Base-by-base conservation (phyloP, 345 rosid species). In the Lepidium africanum region DNA sequence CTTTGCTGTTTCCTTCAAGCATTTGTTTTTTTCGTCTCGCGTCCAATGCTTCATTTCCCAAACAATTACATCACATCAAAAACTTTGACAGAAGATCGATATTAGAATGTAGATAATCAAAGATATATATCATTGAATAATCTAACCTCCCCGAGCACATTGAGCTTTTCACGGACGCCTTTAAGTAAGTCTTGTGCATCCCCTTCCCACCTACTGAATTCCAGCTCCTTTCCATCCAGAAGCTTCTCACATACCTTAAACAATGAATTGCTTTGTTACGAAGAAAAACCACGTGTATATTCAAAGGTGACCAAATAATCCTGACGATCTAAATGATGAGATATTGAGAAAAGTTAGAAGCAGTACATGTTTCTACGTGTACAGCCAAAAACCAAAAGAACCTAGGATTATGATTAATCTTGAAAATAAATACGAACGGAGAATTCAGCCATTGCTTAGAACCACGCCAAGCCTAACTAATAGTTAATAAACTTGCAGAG, bases 81-180 rank as follows among this genome's bases (percentile, higher is more conserved):
- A 69, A 45, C 65, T 33, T 38, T 17, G 68, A 59, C 45, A 21
- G 58, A 13, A 30, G 14, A 59, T 60, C 42, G 23, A 56, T 6
- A 54, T 56, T 21, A 53, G 32, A 2, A 23, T 46, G 5, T 32
- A 7, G n/a, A 51, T 12, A 13, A 37, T 37, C 11, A 13, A 32
- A 60, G 39, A 56, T 27, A 17, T 40, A 63, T 13, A 62, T 19
- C 10, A 65, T 57, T 69, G 51, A 63, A 27, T 36, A 63, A 9
- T 57, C 70, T 66, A 58, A 87, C 98, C 97, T 90, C 90, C 21
- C 96, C 89, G 12, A 93, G 96, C 76, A 73, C 76, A 77, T 93
- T 93, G 69, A 90, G 90, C 63, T 90, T 88, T 70, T 85, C 87
- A 9, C 96, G 84, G 15, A 87, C 83, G 7, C 79, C 85, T 81